Percentiles rank a stretch among this genome's conserved stretches.
Conservation (phyloP, 257 asterid species). For the Capsicum chinense region DNA sequence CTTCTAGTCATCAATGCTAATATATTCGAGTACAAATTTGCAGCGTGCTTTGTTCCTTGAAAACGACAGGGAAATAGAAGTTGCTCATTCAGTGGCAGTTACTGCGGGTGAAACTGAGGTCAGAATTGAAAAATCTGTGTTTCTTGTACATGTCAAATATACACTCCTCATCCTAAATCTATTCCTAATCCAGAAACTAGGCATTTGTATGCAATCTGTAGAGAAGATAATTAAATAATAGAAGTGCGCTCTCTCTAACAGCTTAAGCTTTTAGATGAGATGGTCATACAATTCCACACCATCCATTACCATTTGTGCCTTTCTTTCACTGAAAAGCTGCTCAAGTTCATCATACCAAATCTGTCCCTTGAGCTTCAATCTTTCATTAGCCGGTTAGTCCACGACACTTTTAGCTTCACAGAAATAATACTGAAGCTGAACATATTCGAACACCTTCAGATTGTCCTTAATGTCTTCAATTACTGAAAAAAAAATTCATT, state of each 20-base stretch:
- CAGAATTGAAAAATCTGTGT: conserved; percentile 31
- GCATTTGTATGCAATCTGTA: background rate
- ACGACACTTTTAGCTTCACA: too few relatives aligned
- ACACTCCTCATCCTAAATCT: background rate
- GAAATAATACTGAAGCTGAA: too few relatives aligned
- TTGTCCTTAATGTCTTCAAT: too few relatives aligned
- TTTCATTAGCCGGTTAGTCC: background rate
- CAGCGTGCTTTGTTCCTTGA: conserved; percentile 94
- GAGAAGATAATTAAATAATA: too few relatives aligned
- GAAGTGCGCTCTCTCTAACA: too few relatives aligned
- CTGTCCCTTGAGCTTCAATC: background rate
- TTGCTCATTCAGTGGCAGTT: conserved; percentile 94
- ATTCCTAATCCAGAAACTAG: background rate
- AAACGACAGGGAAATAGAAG: conserved; percentile 92
- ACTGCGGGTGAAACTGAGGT: conserved; percentile 96
- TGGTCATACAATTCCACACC: too few relatives aligned
- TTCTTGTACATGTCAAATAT: background rate
- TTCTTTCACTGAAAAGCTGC: background rate
- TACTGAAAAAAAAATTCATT: too few relatives aligned
- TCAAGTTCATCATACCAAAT: conserved; percentile 16
- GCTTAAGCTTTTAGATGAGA: too few relatives aligned
- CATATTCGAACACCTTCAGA: too few relatives aligned
- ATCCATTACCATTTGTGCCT: background rate
- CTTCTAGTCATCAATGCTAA: background rate
- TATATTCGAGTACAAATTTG: conserved; percentile 7